Conservation (phyloP, 768 basidiomycete species). For the Hirschioporus abietinus region DNA sequence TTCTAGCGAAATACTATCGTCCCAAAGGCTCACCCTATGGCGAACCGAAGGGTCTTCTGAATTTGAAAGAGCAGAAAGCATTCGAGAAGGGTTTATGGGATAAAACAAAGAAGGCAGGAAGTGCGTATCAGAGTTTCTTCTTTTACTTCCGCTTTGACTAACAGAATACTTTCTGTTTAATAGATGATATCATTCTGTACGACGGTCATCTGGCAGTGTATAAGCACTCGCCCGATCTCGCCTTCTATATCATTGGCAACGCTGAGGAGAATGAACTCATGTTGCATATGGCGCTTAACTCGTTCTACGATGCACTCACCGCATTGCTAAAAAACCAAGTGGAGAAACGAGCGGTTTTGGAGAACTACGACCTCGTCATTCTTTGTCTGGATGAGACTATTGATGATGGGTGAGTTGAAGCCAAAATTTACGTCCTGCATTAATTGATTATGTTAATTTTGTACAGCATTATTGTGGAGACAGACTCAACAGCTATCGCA, state of each 20-base stretch:
- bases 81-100: conserved; percentile 96
- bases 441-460: background rate
- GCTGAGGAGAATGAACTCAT: conserved; percentile 93
- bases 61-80: conserved; percentile 86
- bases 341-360: conserved; percentile 91
- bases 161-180: background rate
- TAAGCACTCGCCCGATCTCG: conserved; percentile 91
- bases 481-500: conserved; percentile 92
- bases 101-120: conserved; percentile 92
- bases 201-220: conserved; percentile 89
- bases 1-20: conserved; percentile 93
- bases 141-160: background rate
- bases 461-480: conserved; percentile 91
- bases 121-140: conserved; percentile 37
- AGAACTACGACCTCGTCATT: conserved; percentile 89
- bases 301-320: conserved; percentile 80
- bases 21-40: conserved; percentile 59
- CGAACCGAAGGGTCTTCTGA: conserved; percentile 56
- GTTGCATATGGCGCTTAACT: conserved; percentile 79
- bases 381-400: conserved; percentile 95
- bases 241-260: conserved; percentile 88
- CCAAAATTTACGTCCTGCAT: background rate
- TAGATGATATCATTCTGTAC: conserved; percentile 92
- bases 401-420: conserved; percentile 82
- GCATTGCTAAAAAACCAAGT: conserved; percentile 87